A percentile compares a stretch with the other conserved stretches of the same genome.
Conservation (phyloP, 257 asterid species). For the Avicennia marina region DNA sequence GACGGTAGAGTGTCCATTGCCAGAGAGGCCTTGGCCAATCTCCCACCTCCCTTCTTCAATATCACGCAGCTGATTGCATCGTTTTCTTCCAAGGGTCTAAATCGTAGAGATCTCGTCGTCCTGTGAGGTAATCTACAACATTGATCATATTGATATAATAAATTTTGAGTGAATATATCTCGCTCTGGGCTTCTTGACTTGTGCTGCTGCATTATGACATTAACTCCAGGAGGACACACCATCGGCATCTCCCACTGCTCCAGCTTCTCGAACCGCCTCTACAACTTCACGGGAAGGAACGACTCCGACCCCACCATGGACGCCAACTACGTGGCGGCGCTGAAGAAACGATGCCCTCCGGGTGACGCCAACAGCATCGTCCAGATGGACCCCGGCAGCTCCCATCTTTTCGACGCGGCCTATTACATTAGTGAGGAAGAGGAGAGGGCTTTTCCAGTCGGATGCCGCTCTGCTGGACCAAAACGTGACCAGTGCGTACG, state of each 20-base stretch:
- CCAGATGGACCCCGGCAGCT: conserved; percentile 54
- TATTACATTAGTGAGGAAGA: conserved; percentile 23
- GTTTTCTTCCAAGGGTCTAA: conserved; percentile 49
- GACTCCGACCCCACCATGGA: conserved; percentile 55
- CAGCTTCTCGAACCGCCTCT: conserved; percentile 34
- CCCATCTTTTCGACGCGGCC: conserved; percentile 25
- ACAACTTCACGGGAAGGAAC: conserved; percentile 51
- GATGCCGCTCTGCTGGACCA: conserved; percentile 14
- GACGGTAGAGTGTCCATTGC: conserved; percentile 57
- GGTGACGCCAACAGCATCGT: conserved; percentile 23
- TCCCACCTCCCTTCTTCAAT: conserved; percentile 65
- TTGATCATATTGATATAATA: no score
- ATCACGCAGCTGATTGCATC: conserved; percentile 33
- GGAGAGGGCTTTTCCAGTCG: conserved; percentile 39
- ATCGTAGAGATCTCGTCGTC: conserved; percentile 27
- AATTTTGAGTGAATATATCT: no score
- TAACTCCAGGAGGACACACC: conserved; percentile 57
- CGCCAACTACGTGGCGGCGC: conserved; percentile 19
- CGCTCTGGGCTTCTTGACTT: no score
- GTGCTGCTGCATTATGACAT: conserved; percentile 34
- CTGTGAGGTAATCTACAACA: background rate
- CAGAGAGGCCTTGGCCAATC: conserved; percentile 38
- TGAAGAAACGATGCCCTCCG: conserved; percentile 29
- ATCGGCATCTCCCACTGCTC: conserved; percentile 51
- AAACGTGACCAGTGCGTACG: background rate